Evolutionary conservation across 2,329 filamentous ascomycete genomes (phyloP).

Genomic region (Coniochaeta sp.): DNA sequence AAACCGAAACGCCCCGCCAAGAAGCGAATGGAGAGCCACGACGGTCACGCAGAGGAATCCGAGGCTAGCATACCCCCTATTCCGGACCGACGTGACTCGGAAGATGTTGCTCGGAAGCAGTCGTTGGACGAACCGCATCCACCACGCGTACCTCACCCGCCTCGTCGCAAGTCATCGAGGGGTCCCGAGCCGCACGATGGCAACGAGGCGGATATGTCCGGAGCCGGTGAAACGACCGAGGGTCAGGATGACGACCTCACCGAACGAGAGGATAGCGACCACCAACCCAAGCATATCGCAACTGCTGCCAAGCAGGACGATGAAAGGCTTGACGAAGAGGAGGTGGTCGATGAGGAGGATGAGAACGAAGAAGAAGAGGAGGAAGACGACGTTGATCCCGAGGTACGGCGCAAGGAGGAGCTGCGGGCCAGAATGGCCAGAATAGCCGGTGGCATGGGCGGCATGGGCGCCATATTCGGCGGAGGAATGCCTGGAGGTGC

Average conservation of each 20-base stretch:
- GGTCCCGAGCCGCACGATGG: slow-evolving; percentile 46
- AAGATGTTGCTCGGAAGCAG: slow-evolving; percentile 42
- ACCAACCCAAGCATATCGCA: slow-evolving; percentile 34
- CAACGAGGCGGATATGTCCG: slow-evolving; percentile 59
- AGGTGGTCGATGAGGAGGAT: slow-evolving; percentile 41
- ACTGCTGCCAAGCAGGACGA: slow-evolving; percentile 30
- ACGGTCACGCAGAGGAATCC: slow-evolving; percentile 23
- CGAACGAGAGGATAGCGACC: slow-evolving; percentile 69
- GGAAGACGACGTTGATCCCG: slow-evolving; percentile 81
- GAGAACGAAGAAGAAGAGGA: slow-evolving; percentile 69
- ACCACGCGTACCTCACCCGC: slow-evolving; percentile 30
- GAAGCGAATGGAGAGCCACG: slow-evolving; percentile 48
- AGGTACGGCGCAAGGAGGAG: slow-evolving; percentile 77
- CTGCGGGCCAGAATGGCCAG: slow-evolving; percentile 94
- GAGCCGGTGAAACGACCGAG: slow-evolving; percentile 56
- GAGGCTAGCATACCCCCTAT: slow-evolving; percentile 24
- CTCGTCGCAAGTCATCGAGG: slow-evolving; percentile 46
- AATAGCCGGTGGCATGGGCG: slow-evolving; percentile 95
- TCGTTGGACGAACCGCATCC: slow-evolving; percentile 34
- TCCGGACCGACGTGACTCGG: slow-evolving; percentile 38
- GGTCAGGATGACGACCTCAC: slow-evolving; percentile 51
- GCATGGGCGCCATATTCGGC: slow-evolving; percentile 45
- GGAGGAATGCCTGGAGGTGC: slow-evolving; percentile 52
- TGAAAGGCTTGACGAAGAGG: slow-evolving; percentile 25
- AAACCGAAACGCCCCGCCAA: slow-evolving; percentile 74